Base-by-base conservation (phyloP, 768 basidiomycete species). In the Naganishia friedmannii region DNA sequence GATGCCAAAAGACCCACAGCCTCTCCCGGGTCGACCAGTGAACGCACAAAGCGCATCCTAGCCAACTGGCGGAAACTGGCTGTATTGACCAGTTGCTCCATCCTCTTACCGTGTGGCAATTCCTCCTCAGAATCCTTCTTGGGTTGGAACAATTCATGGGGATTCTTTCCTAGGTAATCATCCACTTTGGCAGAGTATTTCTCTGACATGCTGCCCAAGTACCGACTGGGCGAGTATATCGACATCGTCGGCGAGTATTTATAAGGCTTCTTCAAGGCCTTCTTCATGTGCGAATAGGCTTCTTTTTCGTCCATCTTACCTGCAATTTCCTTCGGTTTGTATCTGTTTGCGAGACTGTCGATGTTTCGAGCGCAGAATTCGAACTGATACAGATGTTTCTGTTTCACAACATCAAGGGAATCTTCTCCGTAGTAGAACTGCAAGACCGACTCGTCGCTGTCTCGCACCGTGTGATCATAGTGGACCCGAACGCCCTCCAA, bases 361-460 rank as follows among this genome's bases (percentile, higher is more conserved):
- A 89, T 87, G 81, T 99, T 99, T 76, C 88, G 86, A 7, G 90
- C 90, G 71, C 93, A 88, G 82, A 98, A 99, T 73, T 93, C 89
- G 82, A 98, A 97, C 78, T 96, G 88, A 71, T 88, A 86, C 19
- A 99, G 85, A 82, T 97, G 93, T 80, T 95, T 96, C 82, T 97
- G 94, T 82, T 91, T 93, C 66, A 93, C 97, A 54, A 98, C 93
- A 77, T 99, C 96, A 60, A 99, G 85, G 17, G 90, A 90, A 77
- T 99, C 96, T 63, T 95, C 96, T 13, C 96, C 96, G 78, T 99
- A 99, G 69, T 89, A 85, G 84, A 99, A 99, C 81, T 99, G 96
- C 77, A 94, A 91, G 53, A 99, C 84, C 3, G 93, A 91, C 23
- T 88, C 87, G 79, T 99, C 96, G 78, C 90, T 91, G 56, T 95